Conservation (phyloP, 2,329 filamentous ascomycete species). For the Fusarium haematococcum region DNA sequence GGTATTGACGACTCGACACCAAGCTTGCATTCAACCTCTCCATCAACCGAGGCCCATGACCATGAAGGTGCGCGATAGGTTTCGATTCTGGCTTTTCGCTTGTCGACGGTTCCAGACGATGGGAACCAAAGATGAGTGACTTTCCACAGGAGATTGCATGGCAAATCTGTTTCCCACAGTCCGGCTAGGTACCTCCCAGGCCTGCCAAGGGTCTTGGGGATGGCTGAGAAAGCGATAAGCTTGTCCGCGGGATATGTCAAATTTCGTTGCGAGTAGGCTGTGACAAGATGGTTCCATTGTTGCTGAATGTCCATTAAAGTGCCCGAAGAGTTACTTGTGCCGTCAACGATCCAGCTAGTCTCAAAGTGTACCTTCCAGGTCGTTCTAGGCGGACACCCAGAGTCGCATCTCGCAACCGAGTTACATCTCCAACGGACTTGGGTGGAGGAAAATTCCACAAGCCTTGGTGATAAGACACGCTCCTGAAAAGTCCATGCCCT, state of each 20-base stretch:
- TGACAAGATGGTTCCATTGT: neutral
- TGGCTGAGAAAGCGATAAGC: neutral
- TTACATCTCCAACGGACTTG: neutral
- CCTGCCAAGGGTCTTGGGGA: neutral
- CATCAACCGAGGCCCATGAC: constrained; percentile 1
- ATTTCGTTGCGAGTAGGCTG: neutral
- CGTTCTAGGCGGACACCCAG: neutral
- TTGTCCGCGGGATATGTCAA: neutral
- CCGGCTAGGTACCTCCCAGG: neutral
- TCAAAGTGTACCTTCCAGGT: neutral
- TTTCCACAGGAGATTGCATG: neutral
- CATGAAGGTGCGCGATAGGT: neutral
- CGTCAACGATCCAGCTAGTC: neutral
- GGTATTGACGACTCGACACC: neutral
- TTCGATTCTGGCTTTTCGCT: neutral
- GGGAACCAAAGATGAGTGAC: neutral
- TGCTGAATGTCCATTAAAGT: neutral
- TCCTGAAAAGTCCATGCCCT: neutral
- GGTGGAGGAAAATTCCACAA: neutral
- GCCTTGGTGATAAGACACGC: neutral
- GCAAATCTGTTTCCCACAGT: neutral
- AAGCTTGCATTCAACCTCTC: neutral
- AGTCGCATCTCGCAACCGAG: neutral
- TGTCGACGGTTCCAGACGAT: neutral
- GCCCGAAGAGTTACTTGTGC: too few relatives aligned